phyloP scores from a whole-genome alignment of 148 eudicot genomes.

The Mesembryanthemum crystallinum region DNA sequence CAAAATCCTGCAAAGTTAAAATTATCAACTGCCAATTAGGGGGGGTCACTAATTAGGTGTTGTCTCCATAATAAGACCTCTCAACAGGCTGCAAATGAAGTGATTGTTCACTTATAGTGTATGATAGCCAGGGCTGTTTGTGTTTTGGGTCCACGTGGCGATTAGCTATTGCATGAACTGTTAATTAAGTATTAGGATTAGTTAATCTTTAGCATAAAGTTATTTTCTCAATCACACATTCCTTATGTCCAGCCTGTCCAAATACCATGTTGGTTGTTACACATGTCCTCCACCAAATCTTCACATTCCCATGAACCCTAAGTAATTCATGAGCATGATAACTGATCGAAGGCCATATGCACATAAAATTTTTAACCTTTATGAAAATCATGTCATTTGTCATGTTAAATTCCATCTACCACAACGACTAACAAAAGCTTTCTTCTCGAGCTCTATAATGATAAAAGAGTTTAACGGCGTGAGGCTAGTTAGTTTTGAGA shows the following conservation, averaged over 20 bases:
- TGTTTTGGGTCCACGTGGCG: constrained; percentile 15
- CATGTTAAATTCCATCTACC: neutral
- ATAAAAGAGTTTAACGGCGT: too few relatives aligned
- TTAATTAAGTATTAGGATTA: constrained; percentile 7
- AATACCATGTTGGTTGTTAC: constrained; percentile 36
- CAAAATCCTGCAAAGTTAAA: constrained; percentile 27
- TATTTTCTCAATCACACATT: constrained; percentile 22
- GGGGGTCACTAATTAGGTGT: constrained; percentile 16
- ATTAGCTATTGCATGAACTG: constrained; percentile 17
- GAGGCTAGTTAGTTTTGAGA: too few relatives aligned
- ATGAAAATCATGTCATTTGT: neutral
- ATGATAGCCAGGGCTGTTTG: constrained; percentile 14
- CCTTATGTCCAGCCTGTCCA: constrained; percentile 30
- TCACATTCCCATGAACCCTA: constrained; percentile 27
- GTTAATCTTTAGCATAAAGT: neutral
- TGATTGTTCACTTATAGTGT: constrained; percentile 20
- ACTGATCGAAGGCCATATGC: neutral
- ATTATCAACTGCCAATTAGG: constrained; percentile 15
- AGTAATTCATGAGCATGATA: constrained; percentile 17
- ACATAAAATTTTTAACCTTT: neutral
- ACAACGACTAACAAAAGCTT: too few relatives aligned
- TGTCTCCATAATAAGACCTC: constrained; percentile 22
- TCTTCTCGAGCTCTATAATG: too few relatives aligned
- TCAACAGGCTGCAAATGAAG: constrained; percentile 14
- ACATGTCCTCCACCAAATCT: constrained; percentile 43